phyloP scores from a whole-genome alignment of 495 filamentous ascomycete genomes.

The Pyrenopolyporus hunteri region DNA sequence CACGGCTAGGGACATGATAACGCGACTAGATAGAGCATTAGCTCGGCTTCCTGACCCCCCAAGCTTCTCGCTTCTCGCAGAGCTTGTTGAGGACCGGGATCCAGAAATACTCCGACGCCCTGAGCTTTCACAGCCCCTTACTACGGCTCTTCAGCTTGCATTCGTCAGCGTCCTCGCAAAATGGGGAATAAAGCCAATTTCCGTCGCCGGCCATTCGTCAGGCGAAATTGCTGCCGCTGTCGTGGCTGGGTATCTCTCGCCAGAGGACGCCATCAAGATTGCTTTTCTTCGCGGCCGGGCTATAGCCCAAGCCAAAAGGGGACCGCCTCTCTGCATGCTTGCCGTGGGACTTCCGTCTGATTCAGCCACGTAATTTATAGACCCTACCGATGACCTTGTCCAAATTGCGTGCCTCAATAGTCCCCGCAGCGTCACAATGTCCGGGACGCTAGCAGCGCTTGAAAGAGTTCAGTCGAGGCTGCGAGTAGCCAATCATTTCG shows the following conservation, averaged over 20 bases:
- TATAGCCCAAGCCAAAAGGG: not conserved
- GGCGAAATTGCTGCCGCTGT: slow-evolving; percentile 53
- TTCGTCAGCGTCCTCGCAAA: slow-evolving; percentile 54
- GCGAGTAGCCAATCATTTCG: slow-evolving; percentile 50
- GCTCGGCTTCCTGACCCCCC: slow-evolving; percentile 4
- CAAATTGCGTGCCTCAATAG: slow-evolving; percentile 48
- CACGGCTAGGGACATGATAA: not conserved
- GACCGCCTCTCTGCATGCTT: slow-evolving; percentile 37
- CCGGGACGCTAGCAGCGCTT: slow-evolving; percentile 38
- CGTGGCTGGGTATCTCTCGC: slow-evolving; percentile 32
- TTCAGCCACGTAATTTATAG: too few relatives aligned
- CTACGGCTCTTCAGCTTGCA: slow-evolving; percentile 52
- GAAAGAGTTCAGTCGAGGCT: slow-evolving; percentile 41
- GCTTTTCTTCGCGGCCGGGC: slow-evolving; percentile 45
- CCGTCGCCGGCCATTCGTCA: slow-evolving; percentile 47
- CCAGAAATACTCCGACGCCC: slow-evolving; percentile 30
- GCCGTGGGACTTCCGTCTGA: slow-evolving; percentile 29
- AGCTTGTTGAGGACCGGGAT: slow-evolving; percentile 38
- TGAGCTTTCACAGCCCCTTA: slow-evolving; percentile 47
- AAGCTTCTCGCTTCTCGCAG: slow-evolving; percentile 12
- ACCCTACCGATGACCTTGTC: too few relatives aligned
- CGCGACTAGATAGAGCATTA: slow-evolving; percentile 11
- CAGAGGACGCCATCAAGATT: slow-evolving; percentile 26
- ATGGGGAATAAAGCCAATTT: slow-evolving; percentile 50
- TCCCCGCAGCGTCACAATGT: slow-evolving; percentile 44